Evolutionary conservation across 2,329 filamentous ascomycete genomes (phyloP), one percentile per base, ranked within the genome.

Genomic region (Trichophyton schoenleinii): DNA sequence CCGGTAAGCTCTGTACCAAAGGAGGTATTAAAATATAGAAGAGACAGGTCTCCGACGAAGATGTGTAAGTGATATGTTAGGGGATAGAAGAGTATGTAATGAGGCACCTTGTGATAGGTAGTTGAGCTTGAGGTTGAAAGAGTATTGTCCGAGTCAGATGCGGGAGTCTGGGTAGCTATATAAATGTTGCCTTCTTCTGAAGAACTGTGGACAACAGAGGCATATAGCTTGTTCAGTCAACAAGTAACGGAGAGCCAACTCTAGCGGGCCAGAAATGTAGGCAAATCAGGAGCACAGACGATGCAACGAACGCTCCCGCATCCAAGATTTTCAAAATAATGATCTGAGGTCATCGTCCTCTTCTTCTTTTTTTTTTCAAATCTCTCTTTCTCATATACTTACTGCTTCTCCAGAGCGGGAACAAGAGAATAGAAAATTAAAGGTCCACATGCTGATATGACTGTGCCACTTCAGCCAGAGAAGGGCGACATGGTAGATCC

Each of bases 401-500:
- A 53, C 49, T 31, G 49, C 25, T 53, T 53, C 49, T 53, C 49
- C 49, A 48, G 44, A 48, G 44, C 44, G 49, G 49, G 49, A 34
- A 53, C 13, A 53, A 53, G 49, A 53, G 18, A 34, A 34, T 34
- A 22, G 46, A 53, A 53, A 53, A 53, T 53, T 53, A 53, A 53
- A 53, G 55, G 34, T 58, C 55, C 55, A 58, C 55, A 58, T 41
- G 34, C 55, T 58, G 38, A 36, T 38, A 48, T 42, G 38, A 42
- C 55, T 58, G 55, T 58, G 55, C 55, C 55, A 58, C 55, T 53
- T 31, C 22, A 53, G 49, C 22, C 31, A 58, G 55, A 58, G 55
- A 42, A 58, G 53, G 53, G 53, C 53, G 53, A 57, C 53, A 57
- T 57, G 31, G 53, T 38, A 57, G 55, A 58, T 58, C 55, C 34